Percentiles rank a stretch among this genome's conserved stretches.
Evolutionary conservation across 83 land plant species (phyloP).

Genomic region (Picea mariana): DNA sequence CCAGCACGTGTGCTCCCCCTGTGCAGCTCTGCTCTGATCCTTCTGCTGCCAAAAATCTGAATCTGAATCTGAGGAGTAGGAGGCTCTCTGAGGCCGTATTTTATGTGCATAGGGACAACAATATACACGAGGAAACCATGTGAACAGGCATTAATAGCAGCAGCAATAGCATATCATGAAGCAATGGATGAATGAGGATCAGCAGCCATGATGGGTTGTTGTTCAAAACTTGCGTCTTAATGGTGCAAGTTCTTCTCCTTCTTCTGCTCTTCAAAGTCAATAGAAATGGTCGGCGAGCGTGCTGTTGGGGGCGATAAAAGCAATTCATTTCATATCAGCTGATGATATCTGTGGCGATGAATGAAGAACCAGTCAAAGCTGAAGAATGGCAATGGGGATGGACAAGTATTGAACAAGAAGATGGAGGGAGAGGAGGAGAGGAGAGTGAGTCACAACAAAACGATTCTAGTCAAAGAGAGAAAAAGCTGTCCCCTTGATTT

Average conservation of each 20-base stretch:
- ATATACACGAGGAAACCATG: neutral
- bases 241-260: constrained; percentile 1
- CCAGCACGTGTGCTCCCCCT: neutral
- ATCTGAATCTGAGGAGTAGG: too few relatives aligned
- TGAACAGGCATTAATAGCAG: constrained; percentile 12
- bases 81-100: too few relatives aligned
- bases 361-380: too few relatives aligned
- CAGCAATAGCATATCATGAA: neutral
- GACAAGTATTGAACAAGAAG: neutral
- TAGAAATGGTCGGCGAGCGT: constrained; percentile 6
- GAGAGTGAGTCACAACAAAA: constrained; percentile 14
- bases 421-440: neutral
- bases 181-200: constrained; percentile 7
- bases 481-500: constrained; percentile 16
- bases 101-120: too few relatives aligned
- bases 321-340: constrained; percentile 11
- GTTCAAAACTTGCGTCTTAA: constrained; percentile 11
- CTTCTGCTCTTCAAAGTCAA: constrained; percentile 15
- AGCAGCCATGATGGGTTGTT: neutral
- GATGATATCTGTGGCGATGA: neutral
- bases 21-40: neutral
- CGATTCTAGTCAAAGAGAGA: constrained; percentile 11
- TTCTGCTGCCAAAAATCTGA: neutral
- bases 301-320: neutral
- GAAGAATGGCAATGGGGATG: too few relatives aligned